Conservation (phyloP, 257 asterid genomes). For the Solanum chilense region DNA sequence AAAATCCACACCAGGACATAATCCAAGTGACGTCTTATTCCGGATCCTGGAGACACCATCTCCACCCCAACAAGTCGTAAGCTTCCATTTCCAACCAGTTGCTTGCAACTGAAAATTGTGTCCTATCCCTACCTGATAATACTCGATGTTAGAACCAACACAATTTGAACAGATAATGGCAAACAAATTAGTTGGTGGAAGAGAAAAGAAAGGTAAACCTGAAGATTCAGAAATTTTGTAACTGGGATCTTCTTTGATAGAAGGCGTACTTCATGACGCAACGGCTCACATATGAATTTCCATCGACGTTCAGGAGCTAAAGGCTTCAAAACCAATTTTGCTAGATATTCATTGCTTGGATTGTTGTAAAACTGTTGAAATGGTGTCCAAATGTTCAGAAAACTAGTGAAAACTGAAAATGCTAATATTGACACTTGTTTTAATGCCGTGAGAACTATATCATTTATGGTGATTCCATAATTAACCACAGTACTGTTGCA, state of each 20-base stretch:
- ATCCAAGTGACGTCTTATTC: conserved; percentile 79
- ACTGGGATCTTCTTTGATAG: conserved; percentile 89
- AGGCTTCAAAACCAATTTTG: conserved; percentile 87
- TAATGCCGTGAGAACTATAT: neutral
- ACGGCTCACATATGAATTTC: conserved; percentile 79
- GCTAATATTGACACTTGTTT: neutral
- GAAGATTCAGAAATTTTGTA: conserved; percentile 81
- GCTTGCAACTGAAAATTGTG: conserved; percentile 84
- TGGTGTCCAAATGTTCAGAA: neutral
- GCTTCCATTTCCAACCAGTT: conserved; percentile 98
- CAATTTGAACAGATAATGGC: neutral
- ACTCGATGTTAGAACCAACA: neutral
- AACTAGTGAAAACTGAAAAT: neutral
- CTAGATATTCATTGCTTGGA: conserved; percentile 76
- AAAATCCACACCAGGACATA: conserved; percentile 85
- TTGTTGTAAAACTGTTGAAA: conserved; percentile 56
- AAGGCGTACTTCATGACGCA: conserved; percentile 77
- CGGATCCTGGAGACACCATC: conserved; percentile 73
- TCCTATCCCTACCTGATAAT: conserved; percentile 80
- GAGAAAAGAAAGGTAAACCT: conserved; percentile 33
- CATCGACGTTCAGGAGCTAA: conserved; percentile 68
- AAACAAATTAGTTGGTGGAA: neutral
- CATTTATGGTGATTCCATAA: neutral
- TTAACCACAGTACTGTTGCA: neutral
- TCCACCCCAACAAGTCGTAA: conserved; percentile 75